Base-by-base conservation (phyloP, 2,329 filamentous ascomycete species). In the Fusarium sp. region DNA sequence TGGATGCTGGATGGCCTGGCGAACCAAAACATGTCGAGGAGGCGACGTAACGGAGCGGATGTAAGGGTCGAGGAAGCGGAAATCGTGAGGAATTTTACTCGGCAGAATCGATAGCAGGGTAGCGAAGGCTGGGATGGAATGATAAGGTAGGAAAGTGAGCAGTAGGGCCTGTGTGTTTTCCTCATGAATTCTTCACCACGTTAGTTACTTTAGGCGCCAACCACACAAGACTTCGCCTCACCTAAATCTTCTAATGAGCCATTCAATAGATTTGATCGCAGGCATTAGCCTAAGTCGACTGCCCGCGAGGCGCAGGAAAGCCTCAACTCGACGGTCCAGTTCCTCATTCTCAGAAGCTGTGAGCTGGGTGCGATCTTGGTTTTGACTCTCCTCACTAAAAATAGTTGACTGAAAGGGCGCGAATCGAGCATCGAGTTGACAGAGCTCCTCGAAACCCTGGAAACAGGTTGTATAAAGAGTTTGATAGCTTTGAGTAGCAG, bases 341-440 rank as follows among this genome's bases (percentile, higher is more conserved):
- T 94, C 92, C 73, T 89, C 87, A 82, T 98, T 98, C 80, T 98
- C 93, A 66, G 87, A 85, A 33, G 87, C 86, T 18, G 91, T 95
- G 88, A 98, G 92, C 82, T 96, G 92, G 26, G 90, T 92, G 58
- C 96, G 89, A 80, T 99, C 96, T 78, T 97, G 91, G 69, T 89
- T 87, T 80, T 94, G 95, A 83, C 95, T 98, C 83, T 97, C 93
- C 76, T 96, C 93, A 84, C 93, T 97, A 86, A 98, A 99, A 61
- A 99, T 86, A 58, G 90, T 95, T 62, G 87, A 86, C 67, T 89
- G 87, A 78, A 95, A 99, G 38, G 87, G 85, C 17, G 86, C 78
- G 77, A 98, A 98, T 64, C 94, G 90, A 27, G 86, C 81, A 80
- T 99, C 97, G 58, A 99, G 86, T 73, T 91, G 89, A 81, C 96